Evolutionary conservation across 2,329 filamentous ascomycete genomes (phyloP).

Genomic region (Teratosphaeria epicoccoides): DNA sequence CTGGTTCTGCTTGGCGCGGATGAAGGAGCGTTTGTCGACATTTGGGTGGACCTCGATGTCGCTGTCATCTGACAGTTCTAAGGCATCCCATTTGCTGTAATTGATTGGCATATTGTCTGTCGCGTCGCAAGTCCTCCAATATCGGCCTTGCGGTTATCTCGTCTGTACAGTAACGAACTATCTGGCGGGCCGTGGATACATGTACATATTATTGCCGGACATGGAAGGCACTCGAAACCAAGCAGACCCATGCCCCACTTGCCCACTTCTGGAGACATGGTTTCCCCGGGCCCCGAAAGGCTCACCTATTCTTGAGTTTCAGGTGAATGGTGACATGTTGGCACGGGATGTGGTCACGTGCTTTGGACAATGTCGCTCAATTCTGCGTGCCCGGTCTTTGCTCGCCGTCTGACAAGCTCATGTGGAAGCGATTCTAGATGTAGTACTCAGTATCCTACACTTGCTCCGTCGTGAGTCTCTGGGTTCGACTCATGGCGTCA

Average conservation of each 20-base stretch:
- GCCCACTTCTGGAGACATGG: not conserved
- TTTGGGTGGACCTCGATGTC: constrained; percentile 98
- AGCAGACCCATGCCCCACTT: not conserved
- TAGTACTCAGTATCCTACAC: too few species aligned
- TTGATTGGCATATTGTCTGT: constrained; percentile 46
- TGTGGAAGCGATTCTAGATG: too few species aligned
- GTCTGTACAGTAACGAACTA: too few species aligned
- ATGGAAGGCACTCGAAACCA: not conserved
- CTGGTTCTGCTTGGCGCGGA: constrained; percentile 93
- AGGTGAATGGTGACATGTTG: too few species aligned
- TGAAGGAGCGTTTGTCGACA: constrained; percentile 96
- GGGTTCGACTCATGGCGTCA: too few species aligned
- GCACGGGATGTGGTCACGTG: too few species aligned
- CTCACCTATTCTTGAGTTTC: not conserved
- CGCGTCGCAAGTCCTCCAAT: not conserved
- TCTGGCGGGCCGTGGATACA: not conserved
- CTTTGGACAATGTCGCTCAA: not conserved
- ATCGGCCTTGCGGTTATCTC: not conserved
- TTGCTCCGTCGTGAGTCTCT: too few species aligned
- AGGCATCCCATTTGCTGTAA: constrained; percentile 71
- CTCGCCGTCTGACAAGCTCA: not conserved
- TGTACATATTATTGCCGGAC: not conserved
- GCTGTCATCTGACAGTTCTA: constrained; percentile 96
- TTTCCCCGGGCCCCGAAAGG: not conserved
- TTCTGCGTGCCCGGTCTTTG: not conserved